A percentile compares a stretch with the other conserved stretches of the same genome.
Conservation (phyloP, 176 grass and related monocot genomes). For the Zoysia japonica region DNA sequence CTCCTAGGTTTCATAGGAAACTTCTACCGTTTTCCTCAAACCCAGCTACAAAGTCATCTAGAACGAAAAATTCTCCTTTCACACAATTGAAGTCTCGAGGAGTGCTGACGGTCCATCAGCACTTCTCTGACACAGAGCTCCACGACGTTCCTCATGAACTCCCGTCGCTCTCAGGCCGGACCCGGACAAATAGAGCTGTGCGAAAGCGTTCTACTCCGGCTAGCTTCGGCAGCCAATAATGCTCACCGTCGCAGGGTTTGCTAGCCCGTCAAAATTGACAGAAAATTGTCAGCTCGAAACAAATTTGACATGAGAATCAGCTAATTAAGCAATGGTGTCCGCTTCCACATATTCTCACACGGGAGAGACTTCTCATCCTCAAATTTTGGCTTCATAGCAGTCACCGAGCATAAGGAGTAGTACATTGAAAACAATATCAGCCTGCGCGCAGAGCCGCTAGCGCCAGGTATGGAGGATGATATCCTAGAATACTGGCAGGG, state of each 20-base stretch:
- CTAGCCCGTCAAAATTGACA: not conserved
- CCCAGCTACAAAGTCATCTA: too few species aligned
- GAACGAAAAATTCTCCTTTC: too few species aligned
- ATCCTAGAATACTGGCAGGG: not conserved
- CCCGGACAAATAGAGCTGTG: not conserved
- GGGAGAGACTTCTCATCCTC: not conserved
- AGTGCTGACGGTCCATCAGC: too few species aligned
- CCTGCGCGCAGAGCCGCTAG: not conserved
- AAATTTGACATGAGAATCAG: not conserved
- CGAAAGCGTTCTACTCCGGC: not conserved
- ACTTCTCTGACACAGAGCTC: too few species aligned
- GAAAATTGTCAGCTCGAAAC: not conserved
- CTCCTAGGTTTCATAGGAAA: too few species aligned
- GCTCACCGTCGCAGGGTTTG: not conserved
- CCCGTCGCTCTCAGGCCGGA: not conserved
- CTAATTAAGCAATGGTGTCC: too few species aligned
- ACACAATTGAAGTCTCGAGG: too few species aligned
- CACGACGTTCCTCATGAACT: not conserved
- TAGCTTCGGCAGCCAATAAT: not conserved
- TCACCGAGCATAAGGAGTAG: too few species aligned
- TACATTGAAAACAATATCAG: not conserved
- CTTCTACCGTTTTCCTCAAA: too few species aligned
- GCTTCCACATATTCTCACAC: not conserved
- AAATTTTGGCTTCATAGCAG: too few species aligned
- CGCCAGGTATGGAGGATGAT: constrained; percentile 22